Percentiles rank a stretch among this genome's conserved stretches.
phyloP scores from a whole-genome alignment of 2,329 filamentous ascomycete genomes.

The Cyanodermella asteris region DNA sequence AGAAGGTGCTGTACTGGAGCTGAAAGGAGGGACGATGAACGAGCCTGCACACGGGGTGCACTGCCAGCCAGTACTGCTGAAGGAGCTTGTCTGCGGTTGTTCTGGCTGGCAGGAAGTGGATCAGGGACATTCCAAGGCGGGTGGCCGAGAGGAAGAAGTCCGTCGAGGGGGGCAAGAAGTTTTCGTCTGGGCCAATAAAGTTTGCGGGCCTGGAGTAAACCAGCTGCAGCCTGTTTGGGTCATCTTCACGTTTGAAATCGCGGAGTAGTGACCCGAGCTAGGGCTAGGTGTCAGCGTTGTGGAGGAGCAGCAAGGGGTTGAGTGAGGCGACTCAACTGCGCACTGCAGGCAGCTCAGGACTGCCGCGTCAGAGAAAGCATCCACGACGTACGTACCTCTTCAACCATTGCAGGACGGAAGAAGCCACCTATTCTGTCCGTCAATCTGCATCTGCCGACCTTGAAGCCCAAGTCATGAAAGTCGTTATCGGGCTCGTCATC shows the following conservation, averaged over 20 bases:
- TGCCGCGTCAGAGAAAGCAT: too few species aligned
- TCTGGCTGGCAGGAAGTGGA: slow-evolving; percentile 38
- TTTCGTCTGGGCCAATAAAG: slow-evolving; percentile 40
- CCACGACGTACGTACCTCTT: slow-evolving; percentile 48
- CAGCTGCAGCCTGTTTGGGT: too few species aligned
- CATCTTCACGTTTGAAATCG: slow-evolving; percentile 4
- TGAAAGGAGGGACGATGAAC: slow-evolving; percentile 48
- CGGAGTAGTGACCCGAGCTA: slow-evolving; percentile 1
- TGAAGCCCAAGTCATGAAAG: slow-evolving; percentile 48
- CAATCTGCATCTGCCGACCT: slow-evolving; percentile 48
- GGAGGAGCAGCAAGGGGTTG: too few species aligned
- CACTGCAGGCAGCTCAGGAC: too few species aligned
- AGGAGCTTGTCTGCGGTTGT: slow-evolving; percentile 38
- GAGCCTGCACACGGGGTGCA: slow-evolving; percentile 46
- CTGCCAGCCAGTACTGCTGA: slow-evolving; percentile 43
- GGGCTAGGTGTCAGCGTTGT: too few species aligned
- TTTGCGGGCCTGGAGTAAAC: too few species aligned
- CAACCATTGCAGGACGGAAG: slow-evolving; percentile 45
- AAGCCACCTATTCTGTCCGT: slow-evolving; percentile 55
- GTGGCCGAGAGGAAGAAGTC: slow-evolving; percentile 42
- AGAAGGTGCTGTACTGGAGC: slow-evolving; percentile 41
- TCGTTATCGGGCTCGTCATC: slow-evolving; percentile 43
- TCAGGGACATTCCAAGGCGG: slow-evolving; percentile 26
- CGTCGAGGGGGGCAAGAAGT: slow-evolving; percentile 46
- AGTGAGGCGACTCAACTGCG: too few species aligned